Evolutionary conservation across 306 rosid species (phyloP), one percentile per base, ranked within the genome.

Genomic region (Heteromeles arbutifolia): DNA sequence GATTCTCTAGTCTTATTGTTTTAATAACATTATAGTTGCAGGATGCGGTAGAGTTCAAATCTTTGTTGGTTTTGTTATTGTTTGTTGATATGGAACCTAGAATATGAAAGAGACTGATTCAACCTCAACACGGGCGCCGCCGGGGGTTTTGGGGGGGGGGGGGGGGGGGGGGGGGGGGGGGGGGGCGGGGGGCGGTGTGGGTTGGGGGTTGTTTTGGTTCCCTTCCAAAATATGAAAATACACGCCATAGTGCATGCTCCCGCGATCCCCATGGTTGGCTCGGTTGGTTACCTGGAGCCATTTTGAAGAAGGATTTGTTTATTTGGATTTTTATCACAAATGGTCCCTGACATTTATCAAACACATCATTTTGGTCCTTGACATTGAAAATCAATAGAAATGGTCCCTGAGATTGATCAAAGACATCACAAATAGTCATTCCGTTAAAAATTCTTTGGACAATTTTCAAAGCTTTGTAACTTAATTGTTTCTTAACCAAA

Each of bases 1-100:
- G 57, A 57, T 6, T 61, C 58, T 62, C 18, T n/a, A 28, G 77
- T 58, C 77, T 6, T 74, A 7, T 28, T 62, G 14, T 61, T 74
- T 74, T 12, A 44, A 11, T 61, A 31, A 66, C 70, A 15, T 2
- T 45, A 61, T 43, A 59, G 65, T 37, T 61, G 69, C 69, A 17
- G 58, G 28, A 41, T 37, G 21, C 28, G 43, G 37, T 26, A 73
- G 29, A 44, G 19, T 73, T 73, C 43, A 59, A 61, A 73, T 58
- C 28, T 41, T 41, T 59, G 12, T 41, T 65, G 69, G 31, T 39
- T 39, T 37, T 56, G 24, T 54, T 31, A 17, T 58, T 10, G 44
- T 59, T 73, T 26, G 28, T 73, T 61, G 11, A 73, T 73, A 59
- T 61, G 32, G 39, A 43, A 5, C 44, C 44, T 59, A 17, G 26